These are phyloP conservation scores for Boletus tylopilopsis DNA, from an alignment of 768 basidiomycete genomes.

Conservation along the genomic window DNA sequence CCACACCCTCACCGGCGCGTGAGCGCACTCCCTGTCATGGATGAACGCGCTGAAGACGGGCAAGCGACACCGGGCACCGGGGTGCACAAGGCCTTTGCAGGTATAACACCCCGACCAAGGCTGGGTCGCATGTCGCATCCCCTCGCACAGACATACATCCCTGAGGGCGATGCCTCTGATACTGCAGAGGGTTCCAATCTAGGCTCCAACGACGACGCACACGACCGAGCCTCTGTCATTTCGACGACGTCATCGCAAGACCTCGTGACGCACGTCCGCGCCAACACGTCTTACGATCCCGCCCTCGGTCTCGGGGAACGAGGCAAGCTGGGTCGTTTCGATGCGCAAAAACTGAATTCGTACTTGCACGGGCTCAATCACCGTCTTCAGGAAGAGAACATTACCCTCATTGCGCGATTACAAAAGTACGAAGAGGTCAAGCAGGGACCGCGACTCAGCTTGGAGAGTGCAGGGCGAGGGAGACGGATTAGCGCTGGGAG, in stretches of 20 bases:
- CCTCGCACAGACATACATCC: slow-evolving; percentile 49
- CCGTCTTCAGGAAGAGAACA: slow-evolving; percentile 82
- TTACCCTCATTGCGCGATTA: slow-evolving; percentile 54
- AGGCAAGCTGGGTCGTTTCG: slow-evolving; percentile 73
- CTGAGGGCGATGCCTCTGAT: slow-evolving; percentile 33
- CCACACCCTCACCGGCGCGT: slow-evolving; percentile 47
- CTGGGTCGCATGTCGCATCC: slow-evolving; percentile 59
- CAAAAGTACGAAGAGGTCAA: slow-evolving; percentile 49
- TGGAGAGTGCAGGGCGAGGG: slow-evolving; percentile 32
- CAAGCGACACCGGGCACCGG: slow-evolving; percentile 32
- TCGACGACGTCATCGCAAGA: slow-evolving; percentile 89
- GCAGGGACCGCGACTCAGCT: slow-evolving; percentile 24
- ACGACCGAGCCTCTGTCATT: slow-evolving; percentile 64
- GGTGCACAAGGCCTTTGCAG: slow-evolving; percentile 54
- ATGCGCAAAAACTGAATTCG: slow-evolving; percentile 78
- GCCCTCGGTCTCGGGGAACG: slow-evolving; percentile 69
- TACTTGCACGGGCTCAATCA: slow-evolving; percentile 86
- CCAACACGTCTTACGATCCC: slow-evolving; percentile 87
- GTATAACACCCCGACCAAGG: slow-evolving; percentile 61
- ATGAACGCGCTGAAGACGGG: slow-evolving; percentile 32
- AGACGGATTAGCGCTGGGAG: slow-evolving; percentile 52
- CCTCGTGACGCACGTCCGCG: slow-evolving; percentile 70
- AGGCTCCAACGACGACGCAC: slow-evolving; percentile 39
- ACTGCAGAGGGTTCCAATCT: slow-evolving; percentile 22
- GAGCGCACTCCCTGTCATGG: slow-evolving; percentile 57